These are phyloP conservation scores for Atkinsonella texensis DNA, from an alignment of 2,329 filamentous ascomycete genomes.

Conservation along the genomic window DNA sequence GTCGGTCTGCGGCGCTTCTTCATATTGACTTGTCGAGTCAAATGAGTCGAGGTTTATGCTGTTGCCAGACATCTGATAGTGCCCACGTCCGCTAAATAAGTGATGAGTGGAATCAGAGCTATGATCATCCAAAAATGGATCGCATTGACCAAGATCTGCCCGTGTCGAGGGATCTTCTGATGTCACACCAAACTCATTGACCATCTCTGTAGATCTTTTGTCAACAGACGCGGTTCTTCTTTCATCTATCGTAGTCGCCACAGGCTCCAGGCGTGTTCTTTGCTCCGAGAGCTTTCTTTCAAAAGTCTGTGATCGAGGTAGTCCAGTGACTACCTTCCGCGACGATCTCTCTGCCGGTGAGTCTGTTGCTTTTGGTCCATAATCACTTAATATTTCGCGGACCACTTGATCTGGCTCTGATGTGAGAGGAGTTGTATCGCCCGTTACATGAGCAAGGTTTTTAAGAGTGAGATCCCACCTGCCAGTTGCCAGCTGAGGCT, in stretches of 20 bases:
- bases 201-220: slow-evolving; percentile 16
- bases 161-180: slow-evolving; percentile 30
- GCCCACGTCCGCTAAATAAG: neutral
- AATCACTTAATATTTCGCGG: neutral
- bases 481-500: slow-evolving; percentile 15
- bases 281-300: slow-evolving; percentile 73
- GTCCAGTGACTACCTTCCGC: slow-evolving; percentile 59
- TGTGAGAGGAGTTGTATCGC: slow-evolving; percentile 7
- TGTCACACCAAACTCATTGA: slow-evolving; percentile 14
- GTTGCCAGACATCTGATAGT: neutral
- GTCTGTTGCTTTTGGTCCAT: neutral
- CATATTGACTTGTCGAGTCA: neutral
- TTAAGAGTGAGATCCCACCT: slow-evolving; percentile 18
- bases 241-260: slow-evolving; percentile 50
- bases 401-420: slow-evolving; percentile 2
- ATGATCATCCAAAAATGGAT: slow-evolving; percentile 3
- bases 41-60: neutral
- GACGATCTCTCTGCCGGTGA: slow-evolving; percentile 8
- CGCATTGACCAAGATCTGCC: slow-evolving; percentile 32
- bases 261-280: slow-evolving; percentile 58
- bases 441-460: slow-evolving; percentile 15
- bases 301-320: slow-evolving; percentile 69
- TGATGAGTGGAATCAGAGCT: neutral
- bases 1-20: slow-evolving; percentile 16
- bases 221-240: slow-evolving; percentile 61